Base-by-base conservation (phyloP, 192 early-diverging fungal genomes). In the Podila horticola region DNA sequence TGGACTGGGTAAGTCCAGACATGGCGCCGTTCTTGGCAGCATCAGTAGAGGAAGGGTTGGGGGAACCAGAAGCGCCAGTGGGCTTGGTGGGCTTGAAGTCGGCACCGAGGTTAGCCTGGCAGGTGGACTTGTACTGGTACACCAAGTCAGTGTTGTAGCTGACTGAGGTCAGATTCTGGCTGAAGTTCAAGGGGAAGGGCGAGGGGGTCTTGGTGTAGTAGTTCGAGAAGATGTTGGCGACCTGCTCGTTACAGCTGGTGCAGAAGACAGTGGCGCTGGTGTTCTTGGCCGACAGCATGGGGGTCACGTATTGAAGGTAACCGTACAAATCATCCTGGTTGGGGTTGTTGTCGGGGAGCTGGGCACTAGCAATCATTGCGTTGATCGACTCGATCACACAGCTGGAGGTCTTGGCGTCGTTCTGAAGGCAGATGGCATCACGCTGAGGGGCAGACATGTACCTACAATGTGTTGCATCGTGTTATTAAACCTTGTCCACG, bases 151-250 rank as follows among this genome's bases (percentile, higher is more conserved):
- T 13, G 29, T 60, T 66, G 3, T 38, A 67, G 13, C 10, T 29
- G 7, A 7, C 31, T n/a, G 36, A 60, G 58, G n/a, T 60, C 58
- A 66, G 60, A 19, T 31, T 12, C n/a, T 72, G 76, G 1, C 29
- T 57, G 69, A 81, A 65, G 67, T 69, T 81, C 58, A 81, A 36
- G 28, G 41, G 28, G 20, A 31, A 73, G 8, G 77, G 59, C 2
- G 76, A 62, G 30, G 76, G 76, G 22, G 5, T 69, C 66, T 73
- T 72, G n/a, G 64, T 64, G 70, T 73, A 81, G 48, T 81, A 69
- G 55, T 69, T 81, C 13, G 67, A 69, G 33, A 81, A 81, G 62
- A 81, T 66, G 67, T 81, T 81, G 52, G 77, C 77, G 10, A 81
- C 67, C 62, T 73, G 62, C 31, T 81, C 62, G 45, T 81, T 81